Evolutionary conservation across 202 grass and related monocot species (phyloP), one percentile per base, ranked within the genome.

Genomic region (Bolboschoenoplectus hybrid): DNA sequence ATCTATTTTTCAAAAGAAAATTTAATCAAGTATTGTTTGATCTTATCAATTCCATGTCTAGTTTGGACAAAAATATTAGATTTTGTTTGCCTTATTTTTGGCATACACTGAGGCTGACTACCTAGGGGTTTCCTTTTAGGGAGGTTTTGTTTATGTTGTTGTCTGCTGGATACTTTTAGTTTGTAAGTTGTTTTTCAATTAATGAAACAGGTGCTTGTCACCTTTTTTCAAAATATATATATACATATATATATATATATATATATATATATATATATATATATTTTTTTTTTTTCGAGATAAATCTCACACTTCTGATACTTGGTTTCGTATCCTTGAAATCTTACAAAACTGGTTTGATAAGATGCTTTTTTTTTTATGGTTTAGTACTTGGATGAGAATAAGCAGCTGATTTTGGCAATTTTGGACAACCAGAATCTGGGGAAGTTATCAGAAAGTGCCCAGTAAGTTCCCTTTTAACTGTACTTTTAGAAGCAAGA

Each of bases 371-470:
- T 40, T 78, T 43, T 81, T 85, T 47, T 35, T 86, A 47, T 76
- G 12, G 9, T 86, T 65, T 72, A 89, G 88, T 89, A 82, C 76
- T 86, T 86, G 84, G 88, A 89, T 65, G 88, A 89, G 77, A 89
- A 89, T 63, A 81, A 89, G 47, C 87, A 89, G 63, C 87, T 89
- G 38, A 89, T 89, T 74, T 86, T 82, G 88, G 84, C 88, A 82
- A 89, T 89, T 61, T 38, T 86, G 77, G 88, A 89, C 51, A 86
- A 86, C 51, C 88, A 86, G 46, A 89, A 77, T 51, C 9, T 86
- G 83, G 88, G 88, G 14, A 89, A 86, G 76, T 56, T 89, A 17
- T 43, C 84, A 63, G 88, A 89, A 86, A 85, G 83, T 86, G 82
- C 88, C 51, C 88, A 86, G 88, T 89, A 82, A 89, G 88, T 89